Percentiles rank a stretch among this genome's conserved stretches.
Evolutionary conservation across 192 early-diverging fungal genomes (phyloP).

Genomic region (Diversispora eburnea): DNA sequence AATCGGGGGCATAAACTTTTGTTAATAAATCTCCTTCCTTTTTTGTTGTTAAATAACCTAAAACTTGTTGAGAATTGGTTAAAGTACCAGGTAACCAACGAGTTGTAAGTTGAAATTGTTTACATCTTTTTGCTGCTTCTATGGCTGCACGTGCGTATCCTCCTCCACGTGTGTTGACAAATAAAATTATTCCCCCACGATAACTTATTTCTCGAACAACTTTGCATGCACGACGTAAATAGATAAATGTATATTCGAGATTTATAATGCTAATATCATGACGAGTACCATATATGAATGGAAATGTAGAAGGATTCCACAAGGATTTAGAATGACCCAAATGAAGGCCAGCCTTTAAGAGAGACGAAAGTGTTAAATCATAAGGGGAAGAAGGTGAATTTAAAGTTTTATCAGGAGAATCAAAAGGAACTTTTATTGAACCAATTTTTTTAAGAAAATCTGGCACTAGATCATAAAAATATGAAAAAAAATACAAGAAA

Average conservation of each 20-base stretch:
- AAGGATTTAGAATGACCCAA: constrained; percentile 75
- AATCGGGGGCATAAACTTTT: constrained; percentile 68
- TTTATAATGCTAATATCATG: constrained; percentile 92
- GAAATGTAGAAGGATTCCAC: constrained; percentile 79
- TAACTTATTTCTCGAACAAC: constrained; percentile 68
- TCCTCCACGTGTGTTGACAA: constrained; percentile 76
- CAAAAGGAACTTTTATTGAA: not conserved
- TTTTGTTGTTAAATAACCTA: constrained; percentile 54
- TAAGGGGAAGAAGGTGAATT: constrained; percentile 33
- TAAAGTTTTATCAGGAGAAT: not conserved
- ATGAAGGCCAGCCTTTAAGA: constrained; percentile 83
- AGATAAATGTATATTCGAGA: constrained; percentile 82
- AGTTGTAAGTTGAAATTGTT: constrained; percentile 74
- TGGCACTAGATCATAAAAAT: not conserved
- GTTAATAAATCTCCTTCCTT: constrained; percentile 38
- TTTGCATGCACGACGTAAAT: constrained; percentile 76
- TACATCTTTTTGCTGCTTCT: constrained; percentile 71
- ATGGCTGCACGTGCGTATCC: constrained; percentile 61
- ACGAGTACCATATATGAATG: constrained; percentile 86
- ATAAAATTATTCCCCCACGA: constrained; percentile 78
- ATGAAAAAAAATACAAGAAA: not conserved
- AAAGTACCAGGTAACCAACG: constrained; percentile 87
- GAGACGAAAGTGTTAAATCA: constrained; percentile 59
- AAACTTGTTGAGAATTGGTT: constrained; percentile 75
- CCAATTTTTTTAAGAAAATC: constrained; percentile 15